Evolutionary conservation across 164 flowering plant species (phyloP).

Genomic region (Houttuynia cordata): DNA sequence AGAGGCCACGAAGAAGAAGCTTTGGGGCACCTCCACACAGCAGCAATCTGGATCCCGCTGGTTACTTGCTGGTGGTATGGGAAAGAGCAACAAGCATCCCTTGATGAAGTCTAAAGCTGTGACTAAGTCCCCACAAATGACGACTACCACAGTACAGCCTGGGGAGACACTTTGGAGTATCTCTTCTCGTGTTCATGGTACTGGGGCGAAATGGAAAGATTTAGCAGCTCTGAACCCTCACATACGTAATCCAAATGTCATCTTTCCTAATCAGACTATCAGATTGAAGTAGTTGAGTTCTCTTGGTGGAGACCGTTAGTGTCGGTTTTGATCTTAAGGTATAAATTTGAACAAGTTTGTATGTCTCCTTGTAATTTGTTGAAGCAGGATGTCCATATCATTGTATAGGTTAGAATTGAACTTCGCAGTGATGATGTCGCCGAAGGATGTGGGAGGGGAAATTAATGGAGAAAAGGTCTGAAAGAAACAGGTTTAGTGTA

Average conservation of each 20-base stretch:
- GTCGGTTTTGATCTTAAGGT: background rate
- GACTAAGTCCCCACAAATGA: conserved; percentile 18
- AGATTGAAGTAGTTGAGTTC: conserved; percentile 27
- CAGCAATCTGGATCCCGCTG: conserved; percentile 90
- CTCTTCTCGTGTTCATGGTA: conserved; percentile 60
- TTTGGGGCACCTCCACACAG: conserved; percentile 42
- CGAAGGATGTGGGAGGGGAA: background rate
- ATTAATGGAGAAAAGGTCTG: too few relatives aligned
- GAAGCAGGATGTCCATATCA: background rate
- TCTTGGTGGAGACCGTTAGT: background rate
- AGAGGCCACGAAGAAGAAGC: conserved; percentile 26
- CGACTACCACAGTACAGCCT: conserved; percentile 26
- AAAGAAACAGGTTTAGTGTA: too few relatives aligned
- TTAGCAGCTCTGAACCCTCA: conserved; percentile 53
- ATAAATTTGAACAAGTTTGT: background rate
- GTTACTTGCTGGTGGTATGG: conserved; percentile 83
- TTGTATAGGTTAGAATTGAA: background rate
- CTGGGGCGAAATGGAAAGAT: conserved; percentile 57
- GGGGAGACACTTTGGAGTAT: conserved; percentile 80
- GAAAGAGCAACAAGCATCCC: conserved; percentile 49
- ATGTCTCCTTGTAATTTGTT: background rate
- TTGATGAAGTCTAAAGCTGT: conserved; percentile 44
- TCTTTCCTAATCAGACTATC: conserved; percentile 46
- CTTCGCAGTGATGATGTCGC: background rate
- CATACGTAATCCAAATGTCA: conserved; percentile 61